These are phyloP conservation scores for Pachyrhizus erosus DNA, from an alignment of 306 rosid species.

Conservation along the genomic window DNA sequence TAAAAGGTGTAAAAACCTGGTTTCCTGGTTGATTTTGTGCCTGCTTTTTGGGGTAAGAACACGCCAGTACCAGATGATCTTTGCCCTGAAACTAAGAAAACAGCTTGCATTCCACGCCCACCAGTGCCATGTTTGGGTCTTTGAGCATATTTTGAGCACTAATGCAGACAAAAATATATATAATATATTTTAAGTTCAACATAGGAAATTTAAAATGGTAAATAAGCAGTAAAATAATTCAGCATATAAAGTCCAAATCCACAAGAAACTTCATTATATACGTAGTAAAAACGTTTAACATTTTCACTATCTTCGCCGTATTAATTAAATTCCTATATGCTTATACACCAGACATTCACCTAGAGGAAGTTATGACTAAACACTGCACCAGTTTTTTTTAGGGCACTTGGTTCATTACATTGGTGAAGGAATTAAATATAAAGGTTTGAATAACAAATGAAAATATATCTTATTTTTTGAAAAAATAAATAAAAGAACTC, in stretches of 20 bases:
- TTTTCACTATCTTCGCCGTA: background rate
- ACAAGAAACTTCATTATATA: background rate
- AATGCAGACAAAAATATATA: background rate
- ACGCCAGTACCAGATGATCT: conserved; percentile 79
- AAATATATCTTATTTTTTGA: background rate
- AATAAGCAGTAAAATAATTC: background rate
- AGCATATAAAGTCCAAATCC: background rate
- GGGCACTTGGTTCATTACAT: background rate
- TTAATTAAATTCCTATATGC: background rate
- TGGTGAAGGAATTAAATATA: background rate
- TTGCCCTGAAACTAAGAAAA: conserved; percentile 63
- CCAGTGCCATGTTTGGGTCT: conserved; percentile 46
- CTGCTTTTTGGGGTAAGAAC: conserved; percentile 72
- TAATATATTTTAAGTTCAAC: background rate
- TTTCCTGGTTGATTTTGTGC: conserved; percentile 57
- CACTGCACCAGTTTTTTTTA: background rate
- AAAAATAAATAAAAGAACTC: background rate
- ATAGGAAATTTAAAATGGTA: background rate
- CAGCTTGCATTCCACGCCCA: conserved; percentile 80
- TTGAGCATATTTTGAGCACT: conserved; percentile 41
- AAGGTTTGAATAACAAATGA: background rate
- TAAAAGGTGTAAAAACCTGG: conserved; percentile 42
- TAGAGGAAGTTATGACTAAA: background rate
- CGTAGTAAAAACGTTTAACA: background rate
- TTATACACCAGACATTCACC: background rate